Evolutionary conservation across 2,329 filamentous ascomycete genomes (phyloP), one percentile per base, ranked within the genome.

Genomic region (Epichloe bromicola): DNA sequence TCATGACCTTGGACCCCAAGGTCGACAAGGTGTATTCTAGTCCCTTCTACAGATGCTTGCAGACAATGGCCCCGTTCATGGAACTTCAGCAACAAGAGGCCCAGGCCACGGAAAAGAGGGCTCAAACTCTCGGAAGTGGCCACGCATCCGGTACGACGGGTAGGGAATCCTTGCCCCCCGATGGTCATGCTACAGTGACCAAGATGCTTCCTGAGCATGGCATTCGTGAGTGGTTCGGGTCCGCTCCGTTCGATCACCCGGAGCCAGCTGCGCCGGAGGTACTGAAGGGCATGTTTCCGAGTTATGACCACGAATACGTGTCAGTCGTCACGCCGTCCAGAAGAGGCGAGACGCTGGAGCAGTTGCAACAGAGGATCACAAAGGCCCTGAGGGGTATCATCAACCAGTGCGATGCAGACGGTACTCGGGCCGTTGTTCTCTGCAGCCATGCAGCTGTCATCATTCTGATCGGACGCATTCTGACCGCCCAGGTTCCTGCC

Each of bases 381-480:
- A 80, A 79, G 44, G 79, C 83, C 2, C 69, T 95, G 41, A 71
- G 78, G 42, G 76, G 75, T 45, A 80, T 96, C 57, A 84, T 96
- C 57, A 73, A 76, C 30, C 76, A 80, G 49, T 82, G 87, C 53
- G 89, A 96, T 62, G 66, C 67, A n/a, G 75, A 85, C 46, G 79
- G 81, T n/a, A 73, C 78, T 39, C 80, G 78, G 59, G 77, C 86
- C 0, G 74, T 95, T 23, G 67, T 96, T 40, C 74, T 98, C 39
- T 95, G 88, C 68, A 85, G 87, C 1, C 93, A 98, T 70, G 93
- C 93, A 1, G 93, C 93, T 4, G 81, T 84, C 11, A 78, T 97
- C 60, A 96, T 98, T 63, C 85, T 86, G 8, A 78, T 93, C 57
- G 91, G 91, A 1, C 78, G 93, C 40, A 82, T 81, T 1, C 71